phyloP scores from a whole-genome alignment of 768 basidiomycete genomes.

The Hypholoma sublateritium region DNA sequence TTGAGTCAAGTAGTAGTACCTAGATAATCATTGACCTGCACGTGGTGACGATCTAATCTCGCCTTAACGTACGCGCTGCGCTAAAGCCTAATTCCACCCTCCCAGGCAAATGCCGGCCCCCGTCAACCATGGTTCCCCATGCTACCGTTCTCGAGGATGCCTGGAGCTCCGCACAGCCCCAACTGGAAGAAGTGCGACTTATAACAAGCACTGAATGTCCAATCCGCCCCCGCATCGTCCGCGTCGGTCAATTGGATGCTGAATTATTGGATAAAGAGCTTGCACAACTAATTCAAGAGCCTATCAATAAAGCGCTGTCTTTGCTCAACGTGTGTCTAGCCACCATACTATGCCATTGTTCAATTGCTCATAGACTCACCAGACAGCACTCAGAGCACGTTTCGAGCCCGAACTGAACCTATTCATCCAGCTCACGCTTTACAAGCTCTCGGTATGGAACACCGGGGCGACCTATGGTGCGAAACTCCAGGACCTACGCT shows the following conservation, averaged over 20 bases:
- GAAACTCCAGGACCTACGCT: slow-evolving; percentile 76
- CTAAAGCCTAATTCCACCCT: no score
- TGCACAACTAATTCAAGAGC: slow-evolving; percentile 76
- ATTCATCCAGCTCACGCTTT: slow-evolving; percentile 68
- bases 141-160: slow-evolving; percentile 52
- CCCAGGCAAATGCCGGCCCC: neutral
- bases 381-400: slow-evolving; percentile 59
- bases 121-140: slow-evolving; percentile 14
- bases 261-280: slow-evolving; percentile 90
- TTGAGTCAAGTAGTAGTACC: slow-evolving; percentile 5
- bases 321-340: slow-evolving; percentile 57
- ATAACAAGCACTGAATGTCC: slow-evolving; percentile 29
- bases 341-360: neutral
- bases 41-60: slow-evolving; percentile 18
- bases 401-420: slow-evolving; percentile 77
- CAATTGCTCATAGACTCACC: slow-evolving; percentile 10
- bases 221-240: slow-evolving; percentile 48
- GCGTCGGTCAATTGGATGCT: slow-evolving; percentile 91
- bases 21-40: slow-evolving; percentile 15
- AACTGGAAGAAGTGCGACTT: slow-evolving; percentile 41
- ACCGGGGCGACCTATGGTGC: slow-evolving; percentile 81
- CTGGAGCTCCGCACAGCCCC: slow-evolving; percentile 62
- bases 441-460: slow-evolving; percentile 84
- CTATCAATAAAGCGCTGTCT: slow-evolving; percentile 71
- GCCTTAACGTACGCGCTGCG: neutral